Evolutionary conservation across 2,329 filamentous ascomycete species (phyloP), one percentile per base, ranked within the genome.

Genomic region (Tolypocladium endophyticum): DNA sequence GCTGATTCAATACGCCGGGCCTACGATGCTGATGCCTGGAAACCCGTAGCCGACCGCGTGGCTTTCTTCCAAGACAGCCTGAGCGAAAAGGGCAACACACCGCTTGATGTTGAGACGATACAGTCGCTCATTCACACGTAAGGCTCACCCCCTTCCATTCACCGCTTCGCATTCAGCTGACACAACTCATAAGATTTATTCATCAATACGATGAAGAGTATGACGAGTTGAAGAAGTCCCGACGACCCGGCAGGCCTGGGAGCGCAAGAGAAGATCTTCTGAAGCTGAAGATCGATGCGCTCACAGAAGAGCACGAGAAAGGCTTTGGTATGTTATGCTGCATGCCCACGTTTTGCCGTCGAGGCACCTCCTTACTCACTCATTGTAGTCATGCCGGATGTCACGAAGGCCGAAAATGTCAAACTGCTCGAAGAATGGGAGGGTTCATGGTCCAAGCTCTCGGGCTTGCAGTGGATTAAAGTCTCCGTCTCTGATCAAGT

Each of bases 371-470:
- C 45, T 53, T 28, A 23, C 45, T 53, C 25, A 23, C 7, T 25
- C 35, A 3, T 0, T 23, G 1, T 59, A 87, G 85, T 84, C 61
- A 73, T 95, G 47, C 92, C 93, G 0, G 89, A 97, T 70, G 76
- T 97, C 58, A 82, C 85, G 59, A 81, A 86, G 50, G 78, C 81
- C 47, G 81, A 86, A 55, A 91, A 87, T 65, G 74, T 89, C 57
- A 74, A 80, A 60, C 80, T 83, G 64, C 74, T 97, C 47, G 81
- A 84, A 63, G 79, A 80, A 28, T 97, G 92, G 90, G 88, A 91
- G 64, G 89, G 89, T 4, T 83, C 89, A 33, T 97, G 93, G 93
- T 81, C 89, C 11, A 87, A 88, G 67, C 80, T 97, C 63, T 84
- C 86, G 39, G 87, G 82, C 11, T 72, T 97, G 65, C 84, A 86